Base-by-base conservation (phyloP, 352 stramenopile genomes). In the Pythium apleroticum region DNA sequence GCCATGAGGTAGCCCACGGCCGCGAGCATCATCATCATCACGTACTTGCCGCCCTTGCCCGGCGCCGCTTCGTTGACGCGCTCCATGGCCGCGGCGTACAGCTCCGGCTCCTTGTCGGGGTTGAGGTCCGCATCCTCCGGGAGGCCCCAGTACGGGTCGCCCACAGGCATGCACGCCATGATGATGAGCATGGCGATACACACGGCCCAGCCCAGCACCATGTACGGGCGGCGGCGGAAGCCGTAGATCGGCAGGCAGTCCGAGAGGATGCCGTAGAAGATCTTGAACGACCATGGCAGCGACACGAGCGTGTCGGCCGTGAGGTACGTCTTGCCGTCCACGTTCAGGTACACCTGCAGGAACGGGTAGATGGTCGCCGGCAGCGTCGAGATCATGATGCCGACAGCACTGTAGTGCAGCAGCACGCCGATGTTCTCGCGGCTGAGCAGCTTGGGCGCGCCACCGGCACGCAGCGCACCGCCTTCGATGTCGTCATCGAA, bases 271-370 rank as follows among this genome's bases (percentile, higher is more conserved):
- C 66, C 67, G 61, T 75, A 66, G 24, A 75, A 24, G 17, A 74
- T 59, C 48, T 75, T 78, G 62, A 76, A 72, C 17, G 68, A 78
- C 72, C 72, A 78, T 11, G 68, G 65, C 48, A 78, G 27, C 35
- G 50, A 39, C 11, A 73, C 11, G 4, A 77, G 52, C 37, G 60
- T 55, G n/a, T 57, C 59, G 37, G 71, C 71, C 24, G 71, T 66
- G 9, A 73, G 58, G 39, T 63, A 59, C 56, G 73, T 53, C 22
- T 61, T 63, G 39, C 60, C 67, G 37, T 72, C 63, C 57, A 77
- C 71, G 43, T 74, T 57, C 35, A 73, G 56, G 66, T 75, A 77
- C n/a, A 63, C 52, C 27, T 48, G 39, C 19, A 48, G 39, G 39
- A 48, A 48, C 14, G 39, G 39, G 39, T 48, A 48, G 39, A 48